A percentile compares a stretch with the other conserved stretches of the same genome.
Evolutionary conservation across 495 filamentous ascomycete species (phyloP).

Genomic region (Penicillium canariense): DNA sequence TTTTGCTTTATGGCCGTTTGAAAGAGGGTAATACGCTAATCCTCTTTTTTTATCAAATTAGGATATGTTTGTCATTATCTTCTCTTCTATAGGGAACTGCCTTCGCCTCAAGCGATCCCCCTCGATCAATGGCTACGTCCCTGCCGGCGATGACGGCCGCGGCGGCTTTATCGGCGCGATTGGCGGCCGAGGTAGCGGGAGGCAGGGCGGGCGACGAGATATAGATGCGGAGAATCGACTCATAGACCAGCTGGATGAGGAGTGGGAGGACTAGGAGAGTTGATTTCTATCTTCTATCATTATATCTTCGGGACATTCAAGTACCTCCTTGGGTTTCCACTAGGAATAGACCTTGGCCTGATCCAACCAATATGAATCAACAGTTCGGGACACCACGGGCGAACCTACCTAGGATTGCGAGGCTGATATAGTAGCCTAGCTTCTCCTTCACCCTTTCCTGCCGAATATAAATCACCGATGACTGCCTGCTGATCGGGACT

Average conservation of each 20-base stretch:
- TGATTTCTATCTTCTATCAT: neutral
- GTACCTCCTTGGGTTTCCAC: neutral
- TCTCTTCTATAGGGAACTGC: slow-evolving; percentile 70
- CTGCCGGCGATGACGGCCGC: slow-evolving; percentile 33
- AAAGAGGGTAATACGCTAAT: slow-evolving; percentile 5
- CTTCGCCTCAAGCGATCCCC: slow-evolving; percentile 47
- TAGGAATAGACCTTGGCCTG: neutral
- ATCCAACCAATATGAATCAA: neutral
- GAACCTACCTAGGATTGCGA: too few species aligned
- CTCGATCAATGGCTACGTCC: slow-evolving; percentile 55
- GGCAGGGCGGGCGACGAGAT: slow-evolving; percentile 41
- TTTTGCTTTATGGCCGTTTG: neutral
- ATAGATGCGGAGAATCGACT: slow-evolving; percentile 87
- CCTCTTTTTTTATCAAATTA: slow-evolving; percentile 34
- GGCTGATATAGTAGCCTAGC: too few species aligned
- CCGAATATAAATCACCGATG: too few species aligned
- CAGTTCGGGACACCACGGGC: neutral
- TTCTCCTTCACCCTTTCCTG: too few species aligned
- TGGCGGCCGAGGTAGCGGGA: slow-evolving; percentile 38
- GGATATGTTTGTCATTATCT: slow-evolving; percentile 79
- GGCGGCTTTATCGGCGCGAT: slow-evolving; percentile 37
- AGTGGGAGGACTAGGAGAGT: slow-evolving; percentile 56
- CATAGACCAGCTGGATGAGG: slow-evolving; percentile 95
- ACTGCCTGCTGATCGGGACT: too few species aligned
- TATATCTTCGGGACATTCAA: neutral